Conservation (phyloP, 31 red algal genomes). For the Porphyra umbilicalis region DNA sequence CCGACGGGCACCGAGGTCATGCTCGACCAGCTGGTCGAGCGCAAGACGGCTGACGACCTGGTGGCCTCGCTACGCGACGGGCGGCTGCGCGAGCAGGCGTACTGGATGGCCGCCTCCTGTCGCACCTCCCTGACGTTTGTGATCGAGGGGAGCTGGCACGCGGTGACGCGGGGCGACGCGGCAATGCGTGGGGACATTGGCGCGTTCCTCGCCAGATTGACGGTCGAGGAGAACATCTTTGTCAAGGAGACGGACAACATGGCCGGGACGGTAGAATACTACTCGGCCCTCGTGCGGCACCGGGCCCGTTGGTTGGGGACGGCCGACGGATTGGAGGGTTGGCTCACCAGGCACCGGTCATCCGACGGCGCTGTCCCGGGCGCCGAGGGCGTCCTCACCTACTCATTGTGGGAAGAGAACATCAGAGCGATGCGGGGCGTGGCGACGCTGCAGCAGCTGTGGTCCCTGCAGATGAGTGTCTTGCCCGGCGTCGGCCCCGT, state of each 20-base stretch:
- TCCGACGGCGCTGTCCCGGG: background rate
- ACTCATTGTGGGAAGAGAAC: conserved; percentile 14
- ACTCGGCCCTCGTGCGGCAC: conserved; percentile 18
- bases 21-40: conserved; percentile 65
- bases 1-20: conserved; percentile 41
- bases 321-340: background rate
- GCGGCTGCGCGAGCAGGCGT: conserved; percentile 38
- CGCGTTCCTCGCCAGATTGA: conserved; percentile 27
- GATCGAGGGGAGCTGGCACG: conserved; percentile 18
- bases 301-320: background rate
- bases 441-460: conserved; percentile 43
- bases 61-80: conserved; percentile 48
- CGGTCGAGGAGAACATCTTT: conserved; percentile 39
- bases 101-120: conserved; percentile 24
- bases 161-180: too few relatives aligned
- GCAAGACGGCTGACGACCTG: conserved; percentile 59
- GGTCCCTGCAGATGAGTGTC: conserved; percentile 36
- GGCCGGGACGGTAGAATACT: conserved; percentile 32
- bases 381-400: background rate
- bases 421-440: conserved; percentile 10
- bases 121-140: conserved; percentile 29
- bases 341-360: background rate
- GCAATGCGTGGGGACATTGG: too few relatives aligned
- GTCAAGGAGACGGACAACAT: conserved; percentile 47
- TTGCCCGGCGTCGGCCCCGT: conserved; percentile 10